Evolutionary conservation across 805 yeast species (phyloP).

Genomic region (Teunomyces gatunensis): DNA sequence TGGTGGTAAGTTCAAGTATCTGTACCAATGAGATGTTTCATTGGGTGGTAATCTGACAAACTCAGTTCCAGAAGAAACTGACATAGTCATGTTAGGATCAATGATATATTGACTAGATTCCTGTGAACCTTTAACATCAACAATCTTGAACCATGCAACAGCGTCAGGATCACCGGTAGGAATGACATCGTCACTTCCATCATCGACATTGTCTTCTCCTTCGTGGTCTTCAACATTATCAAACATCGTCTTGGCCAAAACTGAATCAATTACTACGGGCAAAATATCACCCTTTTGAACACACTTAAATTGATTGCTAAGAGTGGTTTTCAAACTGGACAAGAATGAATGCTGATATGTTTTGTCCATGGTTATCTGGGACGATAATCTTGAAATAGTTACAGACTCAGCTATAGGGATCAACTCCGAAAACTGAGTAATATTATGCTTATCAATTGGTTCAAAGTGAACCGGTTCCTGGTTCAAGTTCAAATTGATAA

Average conservation of each 20-base stretch:
- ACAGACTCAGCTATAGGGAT: constrained; percentile 59
- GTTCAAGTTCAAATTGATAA: constrained; percentile 47
- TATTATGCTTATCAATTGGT: constrained; percentile 12
- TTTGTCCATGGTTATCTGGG: constrained; percentile 66
- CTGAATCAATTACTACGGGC: constrained; percentile 74
- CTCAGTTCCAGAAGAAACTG: constrained; percentile 67
- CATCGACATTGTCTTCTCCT: constrained; percentile 18
- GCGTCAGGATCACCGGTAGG: constrained; percentile 67
- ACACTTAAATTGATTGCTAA: constrained; percentile 57
- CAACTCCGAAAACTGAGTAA: constrained; percentile 22
- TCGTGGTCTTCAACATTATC: constrained; percentile 28
- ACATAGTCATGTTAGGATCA: constrained; percentile 64
- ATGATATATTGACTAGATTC: constrained; percentile 48
- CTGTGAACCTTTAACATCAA: constrained; percentile 43
- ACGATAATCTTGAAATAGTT: constrained; percentile 63
- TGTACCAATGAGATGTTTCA: constrained; percentile 41
- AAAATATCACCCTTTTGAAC: constrained; percentile 65
- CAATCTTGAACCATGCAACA: constrained; percentile 82
- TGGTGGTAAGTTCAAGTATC: constrained; percentile 45
- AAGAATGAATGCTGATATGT: constrained; percentile 60
- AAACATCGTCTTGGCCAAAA: constrained; percentile 57
- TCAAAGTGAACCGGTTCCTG: constrained; percentile 16
- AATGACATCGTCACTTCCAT: constrained; percentile 25
- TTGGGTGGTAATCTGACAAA: constrained; percentile 34
- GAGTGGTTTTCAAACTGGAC: constrained; percentile 57